Percentiles rank a stretch among this genome's conserved stretches.
Conservation (phyloP, 176 grass and related monocot species). For the Oryza longistaminata region DNA sequence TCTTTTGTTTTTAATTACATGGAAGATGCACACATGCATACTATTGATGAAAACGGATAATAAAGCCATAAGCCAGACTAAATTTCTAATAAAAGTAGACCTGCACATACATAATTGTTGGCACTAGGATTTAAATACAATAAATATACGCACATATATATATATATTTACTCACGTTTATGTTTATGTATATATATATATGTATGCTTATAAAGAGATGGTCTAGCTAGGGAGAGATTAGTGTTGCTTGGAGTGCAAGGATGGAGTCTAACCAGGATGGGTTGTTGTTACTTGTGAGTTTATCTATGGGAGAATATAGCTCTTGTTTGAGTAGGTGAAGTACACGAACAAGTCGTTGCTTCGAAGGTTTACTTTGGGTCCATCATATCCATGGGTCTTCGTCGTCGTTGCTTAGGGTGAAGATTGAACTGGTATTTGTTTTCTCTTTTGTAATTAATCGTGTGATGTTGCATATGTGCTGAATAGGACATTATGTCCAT, state of each 20-base stretch:
- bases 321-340: neutral
- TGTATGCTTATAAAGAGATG: neutral
- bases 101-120: no score
- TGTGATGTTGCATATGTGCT: neutral
- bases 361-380: constrained; percentile 48
- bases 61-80: no score
- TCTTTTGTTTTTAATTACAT: no score
- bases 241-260: constrained; percentile 56
- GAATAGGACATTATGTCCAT: neutral
- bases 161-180: no score
- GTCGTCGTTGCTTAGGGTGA: constrained; percentile 9
- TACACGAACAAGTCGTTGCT: constrained; percentile 45
- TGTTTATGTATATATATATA: neutral
- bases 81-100: no score
- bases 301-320: constrained; percentile 10
- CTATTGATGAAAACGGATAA: no score
- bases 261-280: neutral
- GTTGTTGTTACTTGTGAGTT: constrained; percentile 39
- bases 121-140: no score
- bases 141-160: neutral
- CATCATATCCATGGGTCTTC: neutral
- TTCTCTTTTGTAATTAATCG: neutral
- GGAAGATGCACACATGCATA: no score
- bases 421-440: neutral
- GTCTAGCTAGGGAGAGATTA: neutral